Evolutionary conservation across 768 basidiomycete species (phyloP).

Genomic region (Nidularia pulvinata): DNA sequence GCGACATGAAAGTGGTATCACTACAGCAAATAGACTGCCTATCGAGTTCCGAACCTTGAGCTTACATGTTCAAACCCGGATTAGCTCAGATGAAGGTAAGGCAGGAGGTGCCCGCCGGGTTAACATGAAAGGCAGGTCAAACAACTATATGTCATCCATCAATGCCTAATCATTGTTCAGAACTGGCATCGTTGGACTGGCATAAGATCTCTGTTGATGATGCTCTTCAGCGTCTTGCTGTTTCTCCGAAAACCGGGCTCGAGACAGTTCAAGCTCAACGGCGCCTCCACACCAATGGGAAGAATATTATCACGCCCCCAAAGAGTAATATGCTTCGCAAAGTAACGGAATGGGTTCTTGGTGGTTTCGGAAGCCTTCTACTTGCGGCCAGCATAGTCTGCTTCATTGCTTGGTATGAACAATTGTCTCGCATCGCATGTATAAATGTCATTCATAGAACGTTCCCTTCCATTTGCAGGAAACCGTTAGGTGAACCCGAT

Average conservation of each 20-base stretch:
- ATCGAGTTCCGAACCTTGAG: slow-evolving; percentile 22
- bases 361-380: slow-evolving; percentile 46
- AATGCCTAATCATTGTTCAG: slow-evolving; percentile 13
- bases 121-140: slow-evolving; percentile 15
- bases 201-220: slow-evolving; percentile 40
- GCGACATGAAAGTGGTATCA: too few species aligned
- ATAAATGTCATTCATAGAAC: neutral
- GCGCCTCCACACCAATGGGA: slow-evolving; percentile 40
- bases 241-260: slow-evolving; percentile 44
- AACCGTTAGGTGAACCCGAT: slow-evolving; percentile 55
- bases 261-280: slow-evolving; percentile 47
- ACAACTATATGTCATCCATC: neutral
- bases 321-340: slow-evolving; percentile 40
- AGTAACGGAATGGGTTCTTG: slow-evolving; percentile 50
- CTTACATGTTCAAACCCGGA: slow-evolving; percentile 18
- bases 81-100: slow-evolving; percentile 2
- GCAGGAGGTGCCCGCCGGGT: slow-evolving; percentile 9
- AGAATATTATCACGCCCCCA: slow-evolving; percentile 50
- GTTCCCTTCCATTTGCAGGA: slow-evolving; percentile 30
- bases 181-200: slow-evolving; percentile 43
- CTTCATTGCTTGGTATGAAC: slow-evolving; percentile 46
- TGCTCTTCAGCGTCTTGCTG: slow-evolving; percentile 38
- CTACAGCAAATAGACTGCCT: slow-evolving; percentile 10
- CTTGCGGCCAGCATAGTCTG: slow-evolving; percentile 48
- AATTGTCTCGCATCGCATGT: neutral